Base-by-base conservation (phyloP, 177 flowering plant species). In the Vitis hybrid region DNA sequence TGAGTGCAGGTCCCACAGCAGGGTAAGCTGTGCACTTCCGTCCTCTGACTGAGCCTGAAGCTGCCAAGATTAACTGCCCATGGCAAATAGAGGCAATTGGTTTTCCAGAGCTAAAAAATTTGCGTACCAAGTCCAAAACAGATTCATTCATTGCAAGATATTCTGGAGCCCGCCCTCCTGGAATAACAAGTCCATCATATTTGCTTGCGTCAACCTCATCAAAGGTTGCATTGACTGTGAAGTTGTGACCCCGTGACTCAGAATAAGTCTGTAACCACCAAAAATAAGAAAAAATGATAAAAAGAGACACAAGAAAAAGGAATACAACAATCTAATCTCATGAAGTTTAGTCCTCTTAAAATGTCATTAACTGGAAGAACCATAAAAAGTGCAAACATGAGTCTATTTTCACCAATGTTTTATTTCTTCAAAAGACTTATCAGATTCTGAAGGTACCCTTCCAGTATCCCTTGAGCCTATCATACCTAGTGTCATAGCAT, bases 151-250 rank as follows among this genome's bases (percentile, higher is more conserved):
- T 77, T 18, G 98, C 90, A 64, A 93, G 97, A 80, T 96, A 96
- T 72, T 96, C 99, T 11, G 98, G 97, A 48, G 99, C 89, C 53
- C 97, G 84, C 61, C 98, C 99, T 67, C 98, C 99, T 9, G 97
- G 97, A 59, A 96, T 71, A 17, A 92, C 62, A 75, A 96, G 70
- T 11, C 98, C 99, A 86, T 93, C 95, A 74, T 93, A 96, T 30
- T 82, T 82, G 77, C 70, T 80, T 64, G 80, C 81, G 11, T 93
- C 89, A 51, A 88, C 80, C 65, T 91, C 93, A 76, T 85, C 91
- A 80, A 93, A 92, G 10, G 95, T 85, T 11, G 97, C 99, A 85
- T 92, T 93, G 18, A 96, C 86, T 13, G 84, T 59, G 70, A 96
- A 96, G 80, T 96, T 91, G 82, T 96, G 99, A 46, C 98, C 99